Conservation (phyloP, 805 yeast species). For the Zygoascus ofunaensis region DNA sequence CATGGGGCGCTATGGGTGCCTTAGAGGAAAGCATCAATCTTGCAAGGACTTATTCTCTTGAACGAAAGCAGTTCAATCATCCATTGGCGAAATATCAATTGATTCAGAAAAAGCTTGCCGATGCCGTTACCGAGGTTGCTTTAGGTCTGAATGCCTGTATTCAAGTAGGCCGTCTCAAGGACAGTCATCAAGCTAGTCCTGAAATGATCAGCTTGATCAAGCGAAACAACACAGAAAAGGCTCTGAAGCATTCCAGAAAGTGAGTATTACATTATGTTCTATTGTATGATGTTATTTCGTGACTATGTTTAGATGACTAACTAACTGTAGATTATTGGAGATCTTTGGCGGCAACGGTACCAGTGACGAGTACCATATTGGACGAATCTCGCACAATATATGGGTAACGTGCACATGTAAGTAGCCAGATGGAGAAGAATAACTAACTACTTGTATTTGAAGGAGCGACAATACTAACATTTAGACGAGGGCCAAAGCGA, state of each 20-base stretch:
- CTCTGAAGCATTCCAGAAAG: constrained; percentile 29
- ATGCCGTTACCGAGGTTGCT: constrained; percentile 34
- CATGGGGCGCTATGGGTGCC: constrained; percentile 39
- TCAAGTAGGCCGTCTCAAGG: constrained; percentile 36
- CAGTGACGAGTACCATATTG: constrained; percentile 37
- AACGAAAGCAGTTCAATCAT: constrained; percentile 33
- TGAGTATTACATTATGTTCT: background rate
- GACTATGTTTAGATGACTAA: background rate
- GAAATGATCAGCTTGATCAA: constrained; percentile 37
- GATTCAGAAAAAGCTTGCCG: constrained; percentile 35
- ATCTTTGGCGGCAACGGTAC: constrained; percentile 38
- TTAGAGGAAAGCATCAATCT: constrained; percentile 32
- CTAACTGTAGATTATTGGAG: constrained; percentile 28
- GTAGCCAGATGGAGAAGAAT: constrained; percentile 4
- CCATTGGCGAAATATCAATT: constrained; percentile 36
- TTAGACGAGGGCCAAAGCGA: constrained; percentile 36
- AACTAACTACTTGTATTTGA: background rate
- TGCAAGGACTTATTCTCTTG: constrained; percentile 32
- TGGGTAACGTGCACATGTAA: constrained; percentile 37
- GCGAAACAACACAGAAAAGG: constrained; percentile 36
- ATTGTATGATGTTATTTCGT: background rate
- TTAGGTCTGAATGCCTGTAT: constrained; percentile 33
- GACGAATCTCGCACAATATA: constrained; percentile 34
- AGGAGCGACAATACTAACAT: constrained; percentile 4
- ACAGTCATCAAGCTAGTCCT: constrained; percentile 30